Evolutionary conservation across 2,329 filamentous ascomycete genomes (phyloP), one percentile per base, ranked within the genome.

Genomic region (Fusarium sp.): DNA sequence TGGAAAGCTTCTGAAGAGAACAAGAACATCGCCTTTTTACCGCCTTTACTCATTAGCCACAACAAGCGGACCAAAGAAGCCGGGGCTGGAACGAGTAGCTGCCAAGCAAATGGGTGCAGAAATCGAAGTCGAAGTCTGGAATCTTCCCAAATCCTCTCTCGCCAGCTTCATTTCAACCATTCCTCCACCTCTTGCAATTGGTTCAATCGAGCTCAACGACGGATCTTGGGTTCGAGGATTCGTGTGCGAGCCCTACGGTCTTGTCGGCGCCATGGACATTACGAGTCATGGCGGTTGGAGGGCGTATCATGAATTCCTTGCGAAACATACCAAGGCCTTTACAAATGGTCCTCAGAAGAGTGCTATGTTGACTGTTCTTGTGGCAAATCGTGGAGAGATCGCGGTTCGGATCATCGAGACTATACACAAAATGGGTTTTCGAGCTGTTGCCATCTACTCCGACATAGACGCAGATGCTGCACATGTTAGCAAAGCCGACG

Each of bases 361-460:
- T 15, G 5, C 34, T 6, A 72, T 79, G 15, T 75, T 71, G 6
- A 75, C 63, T 13, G 71, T 81, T n/a, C 82, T 94, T 1, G 91
- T 94, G 69, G 91, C 91, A 11, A 94, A 94, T 74, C 85, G 92
- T 68, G 92, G 88, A 0, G 79, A 84, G 36, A 77, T 77, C 33
- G 92, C 92, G 22, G 81, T 92, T 78, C 87, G 92, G 58, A 91
- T 94, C 39, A 88, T 90, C 66, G 83, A 86, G 46, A 93, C 91
- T 18, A 88, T 91, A 18, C 84, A 87, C 17, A 85, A 88, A 65
- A 87, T 91, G 75, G 90, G 90, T 26, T 89, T 93, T 71, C 84
- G 86, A 44, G 90, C 91, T 11, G 90, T 91, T 6, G 91, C 91
- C 1, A 84, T 93, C 50, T 93, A 92, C 77, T 92, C 91, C 7